These are phyloP conservation scores for Russula emetica DNA, from an alignment of 768 basidiomycete genomes.

Conservation along the genomic window DNA sequence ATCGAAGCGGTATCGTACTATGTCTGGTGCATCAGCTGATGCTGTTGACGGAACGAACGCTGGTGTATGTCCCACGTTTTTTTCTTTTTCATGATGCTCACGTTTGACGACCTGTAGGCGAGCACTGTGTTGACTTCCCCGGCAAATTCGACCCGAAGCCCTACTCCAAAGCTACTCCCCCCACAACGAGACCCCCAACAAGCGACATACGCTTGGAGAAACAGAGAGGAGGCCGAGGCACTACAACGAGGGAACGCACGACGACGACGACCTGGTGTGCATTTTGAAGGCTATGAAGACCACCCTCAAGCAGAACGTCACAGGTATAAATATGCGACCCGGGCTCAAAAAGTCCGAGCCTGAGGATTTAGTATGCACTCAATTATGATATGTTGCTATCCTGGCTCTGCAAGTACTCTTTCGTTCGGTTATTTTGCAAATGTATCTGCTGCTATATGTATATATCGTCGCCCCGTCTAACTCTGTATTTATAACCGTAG, in stretches of 20 bases:
- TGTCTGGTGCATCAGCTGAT: slow-evolving; percentile 73
- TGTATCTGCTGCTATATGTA: slow-evolving; percentile 16
- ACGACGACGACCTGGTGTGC: slow-evolving; percentile 35
- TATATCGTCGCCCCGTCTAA: slow-evolving; percentile 8
- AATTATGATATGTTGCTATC: slow-evolving; percentile 4
- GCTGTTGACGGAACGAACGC: slow-evolving; percentile 63
- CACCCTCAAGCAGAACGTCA: slow-evolving; percentile 27
- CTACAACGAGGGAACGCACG: slow-evolving; percentile 35
- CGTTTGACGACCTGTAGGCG: slow-evolving; percentile 37
- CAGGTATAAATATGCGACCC: slow-evolving; percentile 21
- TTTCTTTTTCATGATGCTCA: not conserved
- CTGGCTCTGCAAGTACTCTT: not conserved
- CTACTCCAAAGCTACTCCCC: slow-evolving; percentile 52
- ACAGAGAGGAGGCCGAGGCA: slow-evolving; percentile 53
- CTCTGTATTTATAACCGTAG: slow-evolving; percentile 24
- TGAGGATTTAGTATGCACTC: slow-evolving; percentile 5
- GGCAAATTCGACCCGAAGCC: slow-evolving; percentile 63
- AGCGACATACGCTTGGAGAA: slow-evolving; percentile 70
- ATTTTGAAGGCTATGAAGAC: slow-evolving; percentile 35
- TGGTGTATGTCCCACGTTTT: slow-evolving; percentile 49
- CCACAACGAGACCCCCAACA: slow-evolving; percentile 57
- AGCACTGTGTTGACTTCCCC: slow-evolving; percentile 76
- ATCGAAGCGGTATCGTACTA: slow-evolving; percentile 56
- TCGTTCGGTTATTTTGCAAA: slow-evolving; percentile 1
- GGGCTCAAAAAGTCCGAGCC: slow-evolving; percentile 14